Conservation (phyloP, 2,329 filamentous ascomycete species). For the Colletotrichum nymphaeae region DNA sequence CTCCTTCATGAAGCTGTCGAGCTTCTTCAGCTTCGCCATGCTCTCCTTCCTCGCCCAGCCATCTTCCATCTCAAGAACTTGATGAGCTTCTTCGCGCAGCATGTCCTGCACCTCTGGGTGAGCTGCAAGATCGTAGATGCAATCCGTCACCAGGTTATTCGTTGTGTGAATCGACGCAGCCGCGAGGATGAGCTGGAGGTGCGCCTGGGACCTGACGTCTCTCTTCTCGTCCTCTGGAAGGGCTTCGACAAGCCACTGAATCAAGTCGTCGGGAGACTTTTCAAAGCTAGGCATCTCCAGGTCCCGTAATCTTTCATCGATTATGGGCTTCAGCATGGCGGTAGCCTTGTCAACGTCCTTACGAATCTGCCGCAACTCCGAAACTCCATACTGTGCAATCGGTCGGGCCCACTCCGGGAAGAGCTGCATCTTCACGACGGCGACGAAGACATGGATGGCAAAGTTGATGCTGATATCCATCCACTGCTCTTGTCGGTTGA, state of each 20-base stretch:
- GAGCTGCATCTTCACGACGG: slow-evolving; percentile 61
- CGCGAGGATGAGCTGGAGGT: slow-evolving; percentile 57
- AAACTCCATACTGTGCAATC: slow-evolving; percentile 57
- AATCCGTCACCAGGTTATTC: slow-evolving; percentile 57
- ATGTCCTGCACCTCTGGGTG: slow-evolving; percentile 59
- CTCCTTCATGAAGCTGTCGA: slow-evolving; percentile 63
- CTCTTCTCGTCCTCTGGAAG: slow-evolving; percentile 51
- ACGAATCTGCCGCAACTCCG: slow-evolving; percentile 57
- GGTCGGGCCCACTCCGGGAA: slow-evolving; percentile 63
- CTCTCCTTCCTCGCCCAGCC: slow-evolving; percentile 56
- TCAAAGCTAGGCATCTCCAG: slow-evolving; percentile 51
- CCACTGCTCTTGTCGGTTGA: slow-evolving; percentile 66
- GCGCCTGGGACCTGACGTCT: slow-evolving; percentile 51
- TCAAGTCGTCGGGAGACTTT: slow-evolving; percentile 53
- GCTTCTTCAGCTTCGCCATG: slow-evolving; percentile 56
- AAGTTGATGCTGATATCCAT: slow-evolving; percentile 63
- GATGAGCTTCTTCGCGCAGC: slow-evolving; percentile 59
- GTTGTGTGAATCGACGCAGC: slow-evolving; percentile 59
- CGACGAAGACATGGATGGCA: slow-evolving; percentile 60
- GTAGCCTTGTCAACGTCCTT: slow-evolving; percentile 55
- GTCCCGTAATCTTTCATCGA: slow-evolving; percentile 57
- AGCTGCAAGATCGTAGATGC: slow-evolving; percentile 61
- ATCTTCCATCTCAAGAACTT: slow-evolving; percentile 53
- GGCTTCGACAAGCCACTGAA: slow-evolving; percentile 57
- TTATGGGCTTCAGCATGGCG: slow-evolving; percentile 56